These are phyloP conservation scores for Collybia sp. DNA, from an alignment of 768 basidiomycete genomes.

Conservation along the genomic window DNA sequence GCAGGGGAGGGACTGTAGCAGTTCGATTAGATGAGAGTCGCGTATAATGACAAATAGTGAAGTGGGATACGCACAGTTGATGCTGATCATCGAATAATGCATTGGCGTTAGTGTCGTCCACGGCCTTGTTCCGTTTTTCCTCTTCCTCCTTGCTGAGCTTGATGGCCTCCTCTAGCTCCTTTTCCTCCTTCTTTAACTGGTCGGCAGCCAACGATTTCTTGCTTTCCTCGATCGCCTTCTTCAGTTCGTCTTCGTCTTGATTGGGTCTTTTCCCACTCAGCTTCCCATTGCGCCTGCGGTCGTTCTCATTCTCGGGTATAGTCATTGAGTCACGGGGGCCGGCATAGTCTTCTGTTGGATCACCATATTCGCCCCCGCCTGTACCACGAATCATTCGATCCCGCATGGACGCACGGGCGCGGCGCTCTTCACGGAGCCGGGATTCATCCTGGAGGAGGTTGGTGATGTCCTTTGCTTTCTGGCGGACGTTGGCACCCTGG, in stretches of 20 bases:
- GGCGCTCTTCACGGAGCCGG: slow-evolving; percentile 82
- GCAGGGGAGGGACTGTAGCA: slow-evolving; percentile 24
- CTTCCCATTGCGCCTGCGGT: slow-evolving; percentile 21
- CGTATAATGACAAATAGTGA: background rate
- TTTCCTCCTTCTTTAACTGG: slow-evolving; percentile 68
- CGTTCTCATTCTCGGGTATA: slow-evolving; percentile 39
- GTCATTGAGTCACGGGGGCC: slow-evolving; percentile 4
- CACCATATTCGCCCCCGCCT: slow-evolving; percentile 29
- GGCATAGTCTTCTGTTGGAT: slow-evolving; percentile 17
- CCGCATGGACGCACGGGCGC: slow-evolving; percentile 84
- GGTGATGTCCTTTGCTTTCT: slow-evolving; percentile 98
- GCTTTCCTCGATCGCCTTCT: slow-evolving; percentile 85
- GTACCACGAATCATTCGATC: slow-evolving; percentile 84
- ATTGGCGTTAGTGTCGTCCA: slow-evolving; percentile 69
- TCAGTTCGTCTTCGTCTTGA: slow-evolving; percentile 79
- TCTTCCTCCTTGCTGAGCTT: slow-evolving; percentile 91
- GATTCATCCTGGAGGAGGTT: slow-evolving; percentile 85
- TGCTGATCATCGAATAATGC: slow-evolving; percentile 85
- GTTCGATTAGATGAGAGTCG: slow-evolving; percentile 7
- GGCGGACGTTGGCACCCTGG: slow-evolving; percentile 95
- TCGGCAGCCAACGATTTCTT: slow-evolving; percentile 72
- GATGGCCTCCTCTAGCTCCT: slow-evolving; percentile 81
- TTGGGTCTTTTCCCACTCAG: slow-evolving; percentile 26
- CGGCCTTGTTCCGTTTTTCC: slow-evolving; percentile 59
- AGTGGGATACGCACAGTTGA: slow-evolving; percentile 54